These are phyloP conservation scores for Kockovaella imperatae DNA, from an alignment of 768 basidiomycete genomes.

Conservation along the genomic window DNA sequence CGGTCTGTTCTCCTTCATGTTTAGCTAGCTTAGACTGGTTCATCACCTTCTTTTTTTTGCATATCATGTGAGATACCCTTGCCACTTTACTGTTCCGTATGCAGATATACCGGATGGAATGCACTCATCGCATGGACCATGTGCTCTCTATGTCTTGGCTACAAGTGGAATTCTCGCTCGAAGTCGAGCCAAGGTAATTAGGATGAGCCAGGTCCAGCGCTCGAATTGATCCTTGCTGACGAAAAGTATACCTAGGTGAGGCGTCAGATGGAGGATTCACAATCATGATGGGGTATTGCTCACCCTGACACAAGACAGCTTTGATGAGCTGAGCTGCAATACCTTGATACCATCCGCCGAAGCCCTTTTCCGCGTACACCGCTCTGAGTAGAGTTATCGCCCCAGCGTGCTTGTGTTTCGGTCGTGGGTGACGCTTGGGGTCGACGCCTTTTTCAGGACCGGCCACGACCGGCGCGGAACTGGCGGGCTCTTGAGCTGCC, in stretches of 20 bases:
- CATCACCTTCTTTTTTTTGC: too few relatives aligned
- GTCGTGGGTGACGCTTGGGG: not conserved
- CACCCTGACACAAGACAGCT: slow-evolving; percentile 87
- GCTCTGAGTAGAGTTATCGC: slow-evolving; percentile 67
- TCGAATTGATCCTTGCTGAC: slow-evolving; percentile 98
- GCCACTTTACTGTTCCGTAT: too few relatives aligned
- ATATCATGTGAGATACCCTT: too few relatives aligned
- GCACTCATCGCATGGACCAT: too few relatives aligned
- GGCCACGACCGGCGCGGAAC: not conserved
- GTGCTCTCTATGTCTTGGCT: too few relatives aligned
- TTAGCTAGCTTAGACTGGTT: too few relatives aligned
- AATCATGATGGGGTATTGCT: slow-evolving; percentile 2
- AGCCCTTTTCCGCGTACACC: slow-evolving; percentile 68
- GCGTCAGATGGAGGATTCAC: not conserved
- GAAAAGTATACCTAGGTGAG: slow-evolving; percentile 58
- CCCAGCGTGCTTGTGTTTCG: slow-evolving; percentile 47
- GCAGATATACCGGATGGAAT: too few relatives aligned
- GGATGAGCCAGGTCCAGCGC: slow-evolving; percentile 60
- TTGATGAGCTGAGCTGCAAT: slow-evolving; percentile 95
- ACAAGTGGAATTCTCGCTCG: too few relatives aligned
- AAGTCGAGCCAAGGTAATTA: slow-evolving; percentile 13
- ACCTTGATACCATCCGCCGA: slow-evolving; percentile 95
- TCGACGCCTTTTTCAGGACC: not conserved
- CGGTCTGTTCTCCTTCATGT: too few relatives aligned
- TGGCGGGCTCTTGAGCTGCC: not conserved